Conservation (phyloP, 2,329 filamentous ascomycete genomes). For the Reticulascus tulasneorum region DNA sequence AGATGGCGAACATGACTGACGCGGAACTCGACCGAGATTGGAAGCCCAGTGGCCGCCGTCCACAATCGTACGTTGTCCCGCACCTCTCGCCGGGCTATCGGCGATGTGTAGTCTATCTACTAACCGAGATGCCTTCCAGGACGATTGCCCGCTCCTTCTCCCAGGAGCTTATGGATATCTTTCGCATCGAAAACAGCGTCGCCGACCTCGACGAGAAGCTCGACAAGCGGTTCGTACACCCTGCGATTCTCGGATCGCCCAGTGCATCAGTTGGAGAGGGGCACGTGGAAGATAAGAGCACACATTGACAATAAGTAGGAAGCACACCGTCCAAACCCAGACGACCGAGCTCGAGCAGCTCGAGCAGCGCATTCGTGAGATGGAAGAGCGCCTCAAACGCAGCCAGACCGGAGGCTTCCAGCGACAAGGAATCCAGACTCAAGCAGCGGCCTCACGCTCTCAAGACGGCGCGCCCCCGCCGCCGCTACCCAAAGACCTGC, state of each 20-base stretch:
- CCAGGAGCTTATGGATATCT: conserved; percentile 79
- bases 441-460: too few species aligned
- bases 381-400: conserved; percentile 69
- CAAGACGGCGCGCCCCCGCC: conserved; percentile 21
- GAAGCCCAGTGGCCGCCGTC: conserved; percentile 73
- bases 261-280: neutral
- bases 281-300: too few species aligned
- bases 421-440: conserved; percentile 17
- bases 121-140: conserved; percentile 41
- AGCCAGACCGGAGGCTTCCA: conserved; percentile 19
- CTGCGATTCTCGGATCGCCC: neutral
- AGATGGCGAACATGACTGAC: conserved; percentile 45
- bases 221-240: conserved; percentile 68
- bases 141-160: conserved; percentile 87
- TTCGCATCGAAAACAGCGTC: conserved; percentile 77
- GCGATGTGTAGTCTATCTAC: too few species aligned
- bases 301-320: conserved; percentile 61
- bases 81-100: conserved; percentile 55
- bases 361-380: conserved; percentile 77
- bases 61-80: conserved; percentile 71
- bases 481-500: conserved; percentile 18
- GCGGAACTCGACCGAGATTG: conserved; percentile 72
- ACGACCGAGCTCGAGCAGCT: conserved; percentile 79
- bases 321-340: conserved; percentile 71
- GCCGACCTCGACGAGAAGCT: conserved; percentile 71